Evolutionary conservation across 2,329 filamentous ascomycete genomes (phyloP).

Genomic region (Exophiala alcalophila): DNA sequence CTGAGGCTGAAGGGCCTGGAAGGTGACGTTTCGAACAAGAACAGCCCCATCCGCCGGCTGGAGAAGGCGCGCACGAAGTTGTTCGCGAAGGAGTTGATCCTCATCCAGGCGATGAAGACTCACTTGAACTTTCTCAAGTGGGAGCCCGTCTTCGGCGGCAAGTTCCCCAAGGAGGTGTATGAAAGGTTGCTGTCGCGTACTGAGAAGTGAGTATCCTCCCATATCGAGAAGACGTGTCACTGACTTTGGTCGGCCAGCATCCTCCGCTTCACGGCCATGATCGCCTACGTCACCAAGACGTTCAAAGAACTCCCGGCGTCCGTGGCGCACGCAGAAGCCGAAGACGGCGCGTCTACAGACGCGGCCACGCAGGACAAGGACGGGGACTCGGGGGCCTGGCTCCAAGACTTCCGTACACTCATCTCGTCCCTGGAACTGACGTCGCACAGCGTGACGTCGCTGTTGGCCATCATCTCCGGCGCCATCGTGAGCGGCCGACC

Average conservation of each 20-base stretch:
- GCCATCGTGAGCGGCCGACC: conserved; percentile 64
- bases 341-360: conserved; percentile 14
- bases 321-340: conserved; percentile 5
- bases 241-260: conserved; percentile 42
- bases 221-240: not conserved
- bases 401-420: conserved; percentile 59
- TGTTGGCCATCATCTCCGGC: conserved; percentile 67
- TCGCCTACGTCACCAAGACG: conserved; percentile 62
- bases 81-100: conserved; percentile 65
- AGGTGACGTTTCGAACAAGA: conserved; percentile 16
- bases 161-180: conserved; percentile 66
- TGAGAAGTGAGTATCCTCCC: conserved; percentile 39
- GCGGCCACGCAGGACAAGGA: conserved; percentile 15
- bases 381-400: conserved; percentile 58
- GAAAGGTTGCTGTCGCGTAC: conserved; percentile 60
- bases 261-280: conserved; percentile 64
- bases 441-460: conserved; percentile 65
- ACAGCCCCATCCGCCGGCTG: conserved; percentile 46
- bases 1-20: conserved; percentile 52
- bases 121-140: conserved; percentile 65
- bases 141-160: conserved; percentile 71
- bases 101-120: conserved; percentile 61
- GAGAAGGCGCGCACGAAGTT: conserved; percentile 60
- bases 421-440: conserved; percentile 60
- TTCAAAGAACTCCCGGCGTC: conserved; percentile 36